phyloP scores from a whole-genome alignment of 192 early-diverging fungal genomes.

The Entomortierella parvispora region DNA sequence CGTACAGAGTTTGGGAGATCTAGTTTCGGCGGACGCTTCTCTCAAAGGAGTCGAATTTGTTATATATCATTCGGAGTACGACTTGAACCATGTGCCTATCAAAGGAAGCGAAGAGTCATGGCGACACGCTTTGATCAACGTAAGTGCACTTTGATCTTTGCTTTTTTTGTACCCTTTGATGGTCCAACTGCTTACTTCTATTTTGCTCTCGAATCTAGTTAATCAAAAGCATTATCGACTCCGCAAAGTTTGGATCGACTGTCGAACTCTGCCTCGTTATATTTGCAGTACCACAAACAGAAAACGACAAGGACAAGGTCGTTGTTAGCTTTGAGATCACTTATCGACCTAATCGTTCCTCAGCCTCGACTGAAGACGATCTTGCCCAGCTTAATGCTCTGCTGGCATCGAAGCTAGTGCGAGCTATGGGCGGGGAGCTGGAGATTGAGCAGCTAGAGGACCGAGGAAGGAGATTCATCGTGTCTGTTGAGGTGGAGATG shows the following conservation, averaged over 20 bases:
- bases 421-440: constrained; percentile 49
- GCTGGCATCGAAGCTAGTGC: constrained; percentile 48
- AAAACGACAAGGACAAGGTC: constrained; percentile 44
- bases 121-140: constrained; percentile 62
- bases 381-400: constrained; percentile 39
- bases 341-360: constrained; percentile 31
- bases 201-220: constrained; percentile 36
- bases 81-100: constrained; percentile 59
- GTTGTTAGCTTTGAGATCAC: constrained; percentile 53
- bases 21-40: constrained; percentile 64
- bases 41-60: constrained; percentile 64
- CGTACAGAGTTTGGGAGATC: constrained; percentile 65
- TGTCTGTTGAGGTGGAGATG: constrained; percentile 45
- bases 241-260: constrained; percentile 57
- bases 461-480: constrained; percentile 27
- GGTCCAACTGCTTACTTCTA: constrained; percentile 4
- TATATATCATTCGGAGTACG: constrained; percentile 65
- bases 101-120: constrained; percentile 64
- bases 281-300: constrained; percentile 3
- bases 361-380: constrained; percentile 18
- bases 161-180: constrained; percentile 10
- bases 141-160: constrained; percentile 38
- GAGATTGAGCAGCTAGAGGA: constrained; percentile 26
- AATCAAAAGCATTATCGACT: constrained; percentile 60
- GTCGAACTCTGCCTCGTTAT: constrained; percentile 64